These are phyloP conservation scores for Hypoxylon sp. DNA, from an alignment of 2,329 filamentous ascomycete species.

Conservation along the genomic window DNA sequence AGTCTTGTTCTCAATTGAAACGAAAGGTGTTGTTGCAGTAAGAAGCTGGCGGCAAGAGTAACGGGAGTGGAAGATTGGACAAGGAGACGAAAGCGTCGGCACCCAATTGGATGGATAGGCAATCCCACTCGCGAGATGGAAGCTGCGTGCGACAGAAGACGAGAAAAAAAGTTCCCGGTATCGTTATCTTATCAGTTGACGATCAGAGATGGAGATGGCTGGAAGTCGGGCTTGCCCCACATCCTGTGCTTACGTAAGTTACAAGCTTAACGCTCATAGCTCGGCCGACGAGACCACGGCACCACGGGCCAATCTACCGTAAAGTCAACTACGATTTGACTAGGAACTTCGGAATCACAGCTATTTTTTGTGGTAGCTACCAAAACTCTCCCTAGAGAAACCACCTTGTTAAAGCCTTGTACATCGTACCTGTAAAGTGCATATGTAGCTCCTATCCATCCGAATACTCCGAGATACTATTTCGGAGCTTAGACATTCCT, in stretches of 20 bases:
- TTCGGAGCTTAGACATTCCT: too few species aligned
- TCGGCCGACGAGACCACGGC: not conserved
- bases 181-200: slow-evolving; percentile 21
- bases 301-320: too few species aligned
- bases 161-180: slow-evolving; percentile 21
- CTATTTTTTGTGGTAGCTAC: too few species aligned
- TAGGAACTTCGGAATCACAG: too few species aligned
- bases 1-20: not conserved
- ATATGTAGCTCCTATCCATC: too few species aligned
- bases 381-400: too few species aligned
- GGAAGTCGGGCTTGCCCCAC: not conserved
- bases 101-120: not conserved
- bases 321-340: too few species aligned
- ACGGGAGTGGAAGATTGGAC: not conserved
- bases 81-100: not conserved
- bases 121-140: slow-evolving; percentile 5
- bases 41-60: not conserved
- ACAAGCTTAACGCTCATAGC: not conserved
- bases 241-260: not conserved
- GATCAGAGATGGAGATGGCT: not conserved
- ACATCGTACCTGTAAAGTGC: too few species aligned
- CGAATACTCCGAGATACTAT: too few species aligned
- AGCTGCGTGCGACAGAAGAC: slow-evolving; percentile 4
- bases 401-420: too few species aligned
- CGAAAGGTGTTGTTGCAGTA: not conserved